Conservation (phyloP, 768 basidiomycete species). For the Boletus sensibilis region DNA sequence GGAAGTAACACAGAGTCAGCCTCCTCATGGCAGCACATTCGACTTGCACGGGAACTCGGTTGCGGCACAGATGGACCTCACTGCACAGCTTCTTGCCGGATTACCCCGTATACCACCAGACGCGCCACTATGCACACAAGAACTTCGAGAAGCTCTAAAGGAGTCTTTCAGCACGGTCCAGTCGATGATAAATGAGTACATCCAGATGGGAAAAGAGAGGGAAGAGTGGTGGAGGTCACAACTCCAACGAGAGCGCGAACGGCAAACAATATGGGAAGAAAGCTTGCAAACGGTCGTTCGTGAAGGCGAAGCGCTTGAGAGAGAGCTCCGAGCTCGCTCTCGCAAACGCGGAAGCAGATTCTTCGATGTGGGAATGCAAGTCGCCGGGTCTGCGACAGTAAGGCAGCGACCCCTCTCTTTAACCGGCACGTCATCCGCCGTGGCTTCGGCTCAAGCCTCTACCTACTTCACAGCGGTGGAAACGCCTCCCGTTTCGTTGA, state of each 20-base stretch:
- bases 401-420: constrained; percentile 25
- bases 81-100: constrained; percentile 58
- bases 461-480: constrained; percentile 25
- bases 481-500: constrained; percentile 16
- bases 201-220: constrained; percentile 68
- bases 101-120: constrained; percentile 37
- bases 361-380: constrained; percentile 39
- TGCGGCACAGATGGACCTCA: constrained; percentile 77
- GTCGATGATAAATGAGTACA: constrained; percentile 62
- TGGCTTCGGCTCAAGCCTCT: constrained; percentile 20
- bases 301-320: constrained; percentile 83
- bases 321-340: constrained; percentile 64
- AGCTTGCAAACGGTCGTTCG: constrained; percentile 81
- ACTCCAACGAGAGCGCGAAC: constrained; percentile 60
- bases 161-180: constrained; percentile 60
- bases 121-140: constrained; percentile 26
- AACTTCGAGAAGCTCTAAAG: constrained; percentile 52
- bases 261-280: constrained; percentile 83
- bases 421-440: constrained; percentile 2
- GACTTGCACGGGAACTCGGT: constrained; percentile 69
- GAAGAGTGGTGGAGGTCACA: constrained; percentile 76
- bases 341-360: constrained; percentile 59
- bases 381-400: constrained; percentile 17
- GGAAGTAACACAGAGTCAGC: constrained; percentile 38
- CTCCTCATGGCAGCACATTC: constrained; percentile 60